phyloP scores from a whole-genome alignment of 257 asterid genomes.

The Nicotiana tabacum region DNA sequence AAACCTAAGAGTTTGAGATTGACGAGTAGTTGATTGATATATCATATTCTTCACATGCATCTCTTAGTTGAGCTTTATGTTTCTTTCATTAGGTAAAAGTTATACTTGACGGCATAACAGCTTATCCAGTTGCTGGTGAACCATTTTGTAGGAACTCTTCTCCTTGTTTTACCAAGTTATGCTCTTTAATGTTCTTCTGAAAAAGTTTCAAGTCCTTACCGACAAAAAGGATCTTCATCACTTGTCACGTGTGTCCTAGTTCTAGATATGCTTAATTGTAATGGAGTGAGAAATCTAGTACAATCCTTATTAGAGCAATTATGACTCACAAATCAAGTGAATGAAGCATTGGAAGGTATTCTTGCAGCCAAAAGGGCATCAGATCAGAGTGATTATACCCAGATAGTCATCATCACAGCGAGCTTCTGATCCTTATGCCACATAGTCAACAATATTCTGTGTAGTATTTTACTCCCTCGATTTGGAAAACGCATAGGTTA shows the following conservation, averaged over 20 bases:
- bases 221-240: no score
- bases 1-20: not conserved
- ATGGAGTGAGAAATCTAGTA: not conserved
- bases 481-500: not conserved
- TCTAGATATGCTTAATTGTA: no score
- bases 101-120: not conserved
- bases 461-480: not conserved
- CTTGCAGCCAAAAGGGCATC: not conserved
- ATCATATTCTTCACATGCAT: not conserved
- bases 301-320: not conserved
- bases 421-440: not conserved
- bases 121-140: not conserved
- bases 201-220: no score
- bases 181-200: not conserved
- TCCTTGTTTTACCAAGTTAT: not conserved
- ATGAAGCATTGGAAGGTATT: not conserved
- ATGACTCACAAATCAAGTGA: not conserved
- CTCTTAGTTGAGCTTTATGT: not conserved
- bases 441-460: not conserved
- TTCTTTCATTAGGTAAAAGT: not conserved
- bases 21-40: not conserved
- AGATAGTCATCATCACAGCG: not conserved
- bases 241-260: no score
- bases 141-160: not conserved
- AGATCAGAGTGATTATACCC: not conserved